Evolutionary conservation across 1,139 yeast species (phyloP).

Genomic region (Taiozyma onychis): DNA sequence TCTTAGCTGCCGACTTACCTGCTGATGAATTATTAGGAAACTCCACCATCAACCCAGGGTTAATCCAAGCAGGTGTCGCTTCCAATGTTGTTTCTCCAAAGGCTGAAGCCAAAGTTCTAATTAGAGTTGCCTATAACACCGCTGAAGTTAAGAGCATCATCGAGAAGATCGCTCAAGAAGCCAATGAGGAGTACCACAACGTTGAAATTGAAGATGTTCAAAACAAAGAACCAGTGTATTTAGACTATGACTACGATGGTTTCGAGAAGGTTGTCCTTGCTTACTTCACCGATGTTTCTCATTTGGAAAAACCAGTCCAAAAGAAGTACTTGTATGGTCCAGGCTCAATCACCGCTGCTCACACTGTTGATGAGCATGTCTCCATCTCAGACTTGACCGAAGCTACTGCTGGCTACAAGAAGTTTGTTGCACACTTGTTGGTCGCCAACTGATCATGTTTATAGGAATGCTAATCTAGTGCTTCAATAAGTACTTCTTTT

Average conservation of each 20-base stretch:
- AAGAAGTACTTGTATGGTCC: conserved; percentile 59
- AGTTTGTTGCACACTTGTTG: conserved; percentile 31
- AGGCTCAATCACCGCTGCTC: conserved; percentile 63
- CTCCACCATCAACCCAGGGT: conserved; percentile 58
- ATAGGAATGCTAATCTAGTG: not conserved
- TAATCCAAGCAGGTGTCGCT: conserved; percentile 54
- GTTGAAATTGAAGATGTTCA: conserved; percentile 23
- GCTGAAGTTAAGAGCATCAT: conserved; percentile 35
- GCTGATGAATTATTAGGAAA: conserved; percentile 49
- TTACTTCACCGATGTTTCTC: conserved; percentile 63
- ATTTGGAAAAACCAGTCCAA: conserved; percentile 34
- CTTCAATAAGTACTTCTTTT: not conserved
- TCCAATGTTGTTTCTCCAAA: conserved; percentile 59
- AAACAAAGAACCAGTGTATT: conserved; percentile 26
- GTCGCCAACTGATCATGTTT: not conserved
- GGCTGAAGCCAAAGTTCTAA: conserved; percentile 44
- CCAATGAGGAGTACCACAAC: conserved; percentile 24
- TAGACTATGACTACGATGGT: conserved; percentile 58
- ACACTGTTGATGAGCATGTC: conserved; percentile 54
- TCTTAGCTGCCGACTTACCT: conserved; percentile 38
- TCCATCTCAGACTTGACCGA: conserved; percentile 42
- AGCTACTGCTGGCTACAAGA: conserved; percentile 54
- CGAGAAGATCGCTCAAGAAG: conserved; percentile 29
- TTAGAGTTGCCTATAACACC: conserved; percentile 50
- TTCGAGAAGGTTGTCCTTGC: conserved; percentile 53